These are phyloP conservation scores for Scalesia atractyloides DNA, from an alignment of 129 eudicot species.

Conservation along the genomic window DNA sequence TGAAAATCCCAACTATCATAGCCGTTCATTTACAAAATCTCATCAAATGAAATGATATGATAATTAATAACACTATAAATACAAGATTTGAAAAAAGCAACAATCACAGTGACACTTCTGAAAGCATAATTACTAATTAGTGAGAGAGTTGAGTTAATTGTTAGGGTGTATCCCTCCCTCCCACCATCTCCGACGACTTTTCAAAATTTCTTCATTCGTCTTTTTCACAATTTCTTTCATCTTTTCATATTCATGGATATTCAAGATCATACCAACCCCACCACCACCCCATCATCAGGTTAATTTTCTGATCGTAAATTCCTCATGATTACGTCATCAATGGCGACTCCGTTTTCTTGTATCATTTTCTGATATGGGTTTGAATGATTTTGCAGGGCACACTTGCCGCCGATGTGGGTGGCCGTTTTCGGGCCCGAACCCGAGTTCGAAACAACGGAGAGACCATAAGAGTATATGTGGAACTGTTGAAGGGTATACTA, in stretches of 20 bases:
- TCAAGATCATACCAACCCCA: conserved; percentile 26
- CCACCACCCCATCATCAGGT: conserved; percentile 25
- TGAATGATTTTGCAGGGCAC: conserved; percentile 43
- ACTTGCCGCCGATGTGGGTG: conserved; percentile 79
- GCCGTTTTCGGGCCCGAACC: conserved; percentile 81
- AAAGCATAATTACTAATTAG: neutral
- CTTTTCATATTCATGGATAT: conserved; percentile 20
- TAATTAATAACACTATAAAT: neutral
- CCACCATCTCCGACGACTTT: conserved; percentile 21
- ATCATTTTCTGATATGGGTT: neutral
- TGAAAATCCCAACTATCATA: too few relatives aligned
- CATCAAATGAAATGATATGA: too few relatives aligned
- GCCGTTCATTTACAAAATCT: too few relatives aligned
- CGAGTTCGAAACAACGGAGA: conserved; percentile 67
- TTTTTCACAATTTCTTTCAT: neutral
- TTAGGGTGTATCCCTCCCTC: conserved; percentile 2
- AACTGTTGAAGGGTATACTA: conserved; percentile 56
- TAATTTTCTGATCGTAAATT: neutral
- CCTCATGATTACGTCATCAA: neutral
- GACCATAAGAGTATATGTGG: conserved; percentile 85
- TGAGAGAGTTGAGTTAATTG: neutral
- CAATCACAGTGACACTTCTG: neutral
- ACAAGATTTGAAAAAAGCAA: neutral
- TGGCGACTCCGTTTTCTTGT: neutral
- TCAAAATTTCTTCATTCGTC: neutral